Base-by-base conservation (phyloP, 495 filamentous ascomycete genomes). In the Penicillium soppii region DNA sequence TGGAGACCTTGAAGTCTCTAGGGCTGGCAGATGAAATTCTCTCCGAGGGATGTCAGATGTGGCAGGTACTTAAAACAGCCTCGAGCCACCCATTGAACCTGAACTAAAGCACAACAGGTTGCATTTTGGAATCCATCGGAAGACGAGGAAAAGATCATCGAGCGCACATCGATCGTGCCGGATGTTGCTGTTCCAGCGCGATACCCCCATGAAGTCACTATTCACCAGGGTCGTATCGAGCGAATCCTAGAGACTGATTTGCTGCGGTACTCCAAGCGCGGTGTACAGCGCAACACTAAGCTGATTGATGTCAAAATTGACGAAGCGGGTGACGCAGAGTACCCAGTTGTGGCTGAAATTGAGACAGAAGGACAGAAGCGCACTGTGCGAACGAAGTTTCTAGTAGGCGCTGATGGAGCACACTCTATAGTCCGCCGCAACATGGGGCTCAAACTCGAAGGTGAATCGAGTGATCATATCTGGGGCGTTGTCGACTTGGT, bases 1-100 rank as follows among this genome's bases (percentile, higher is more conserved):
- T 83, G n/a, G 82, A 85, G 54, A 83, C 83, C n/a, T 77, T 85
- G 84, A 84, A 90, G 47, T 81, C 77, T 22, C 86, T 89, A 35
- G 83, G 84, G 1, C 63, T 89, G 9, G 71, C 50, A 73, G 63
- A 12, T 74, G 83, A 52, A 66, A 76, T 37, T 73, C 69, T 13
- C 77, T 75, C 78, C 76, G 81, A 53, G 81, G 56, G 64, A 71
- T 25, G 80, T 55, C 78, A 82, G 52, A 77, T 80, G 74, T 45
- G 61, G 21, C 58, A 69, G 29, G 29, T 32, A 32, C 13, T 3
- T 12, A 7, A 3, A 7, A 27, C 9, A 4, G 25, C 25, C 9
- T 9, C 25, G 4, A 9, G 25, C 25, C 25, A 9, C 25, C 25
- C 4, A 27, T 27, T 4, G 9, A 27, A 27, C 4, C 9, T 27